These are phyloP conservation scores for Diospyros kaki DNA, from an alignment of 148 eudicot species.

Conservation along the genomic window DNA sequence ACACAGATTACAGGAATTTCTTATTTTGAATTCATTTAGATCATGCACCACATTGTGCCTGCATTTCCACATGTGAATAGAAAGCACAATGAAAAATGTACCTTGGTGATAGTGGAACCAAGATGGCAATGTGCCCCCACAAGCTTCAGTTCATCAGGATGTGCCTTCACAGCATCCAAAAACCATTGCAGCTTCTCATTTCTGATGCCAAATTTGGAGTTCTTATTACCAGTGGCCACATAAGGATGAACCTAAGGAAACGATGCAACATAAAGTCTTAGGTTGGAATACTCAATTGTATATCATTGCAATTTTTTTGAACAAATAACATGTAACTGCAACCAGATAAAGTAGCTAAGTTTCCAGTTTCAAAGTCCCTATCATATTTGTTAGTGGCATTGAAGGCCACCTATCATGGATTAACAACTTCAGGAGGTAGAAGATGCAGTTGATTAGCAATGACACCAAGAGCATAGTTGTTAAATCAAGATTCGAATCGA, in stretches of 20 bases:
- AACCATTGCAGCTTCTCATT: slow-evolving; percentile 98
- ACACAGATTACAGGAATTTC: not conserved
- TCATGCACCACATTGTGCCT: not conserved
- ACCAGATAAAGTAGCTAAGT: not conserved
- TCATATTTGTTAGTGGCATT: not conserved
- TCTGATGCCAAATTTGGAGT: slow-evolving; percentile 88
- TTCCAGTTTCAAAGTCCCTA: not conserved
- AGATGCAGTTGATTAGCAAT: not conserved
- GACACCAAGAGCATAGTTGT: too few relatives aligned
- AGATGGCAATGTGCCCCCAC: slow-evolving; percentile 97
- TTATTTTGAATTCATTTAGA: not conserved
- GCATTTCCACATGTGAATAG: not conserved
- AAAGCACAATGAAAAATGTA: slow-evolving; percentile 7
- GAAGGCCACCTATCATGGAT: not conserved
- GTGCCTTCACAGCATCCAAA: slow-evolving; percentile 91
- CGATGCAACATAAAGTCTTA: not conserved
- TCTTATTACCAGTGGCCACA: slow-evolving; percentile 93
- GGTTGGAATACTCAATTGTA: not conserved
- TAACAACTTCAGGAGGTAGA: not conserved
- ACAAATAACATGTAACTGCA: not conserved
- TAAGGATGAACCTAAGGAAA: slow-evolving; percentile 57
- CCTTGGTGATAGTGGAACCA: slow-evolving; percentile 95
- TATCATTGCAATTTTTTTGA: not conserved
- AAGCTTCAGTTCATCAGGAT: slow-evolving; percentile 78
- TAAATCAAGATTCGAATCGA: too few relatives aligned